phyloP scores from a whole-genome alignment of 2,329 filamentous ascomycete species.

The Penicillium decumbens region DNA sequence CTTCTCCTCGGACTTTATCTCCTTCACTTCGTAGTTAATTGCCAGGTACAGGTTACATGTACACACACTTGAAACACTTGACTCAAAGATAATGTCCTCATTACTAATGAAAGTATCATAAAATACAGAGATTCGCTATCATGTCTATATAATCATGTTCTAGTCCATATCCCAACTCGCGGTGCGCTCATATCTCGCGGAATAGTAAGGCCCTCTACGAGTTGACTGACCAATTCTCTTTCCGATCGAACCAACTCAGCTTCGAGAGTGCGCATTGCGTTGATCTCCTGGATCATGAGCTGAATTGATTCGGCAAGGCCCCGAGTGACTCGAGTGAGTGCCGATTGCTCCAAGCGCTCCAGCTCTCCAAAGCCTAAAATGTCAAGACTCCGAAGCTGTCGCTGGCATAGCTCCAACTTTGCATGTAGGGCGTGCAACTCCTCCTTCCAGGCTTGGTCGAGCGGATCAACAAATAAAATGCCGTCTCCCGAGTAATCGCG shows the following conservation, averaged over 20 bases:
- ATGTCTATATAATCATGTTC: background rate
- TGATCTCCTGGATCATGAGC: conserved; percentile 38
- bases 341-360: conserved; percentile 27
- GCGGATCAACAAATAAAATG: conserved; percentile 33
- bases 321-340: conserved; percentile 29
- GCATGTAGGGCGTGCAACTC: conserved; percentile 27
- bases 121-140: background rate
- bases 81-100: background rate
- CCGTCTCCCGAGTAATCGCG: conserved; percentile 10
- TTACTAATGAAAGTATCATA: background rate
- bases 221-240: conserved; percentile 29
- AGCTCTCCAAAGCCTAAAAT: conserved; percentile 29
- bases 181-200: conserved; percentile 10
- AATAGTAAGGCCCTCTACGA: conserved; percentile 25
- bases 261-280: conserved; percentile 35
- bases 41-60: background rate
- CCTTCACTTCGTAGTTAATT: background rate
- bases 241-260: conserved; percentile 33
- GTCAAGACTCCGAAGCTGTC: conserved; percentile 37
- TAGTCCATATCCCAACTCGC: conserved; percentile 28
- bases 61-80: too few relatives aligned
- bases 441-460: conserved; percentile 34
- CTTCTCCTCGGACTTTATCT: background rate
- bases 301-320: conserved; percentile 29
- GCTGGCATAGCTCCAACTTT: conserved; percentile 34